Conservation (phyloP, 352 stramenopile genomes). For the Phytopythium boreale region DNA sequence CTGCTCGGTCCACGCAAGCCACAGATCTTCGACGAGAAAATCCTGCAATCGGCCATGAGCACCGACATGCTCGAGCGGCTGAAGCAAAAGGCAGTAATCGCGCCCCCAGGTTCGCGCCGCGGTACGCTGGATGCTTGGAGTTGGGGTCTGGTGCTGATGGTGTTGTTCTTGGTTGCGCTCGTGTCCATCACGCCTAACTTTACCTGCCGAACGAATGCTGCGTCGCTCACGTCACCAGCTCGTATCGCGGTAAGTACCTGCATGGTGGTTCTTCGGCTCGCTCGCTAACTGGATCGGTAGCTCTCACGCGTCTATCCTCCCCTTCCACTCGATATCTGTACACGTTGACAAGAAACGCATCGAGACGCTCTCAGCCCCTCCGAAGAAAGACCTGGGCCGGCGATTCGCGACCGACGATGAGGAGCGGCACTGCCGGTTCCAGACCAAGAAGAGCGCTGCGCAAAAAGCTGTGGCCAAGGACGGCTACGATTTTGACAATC, state of each 20-base stretch:
- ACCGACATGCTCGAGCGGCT: slow-evolving; percentile 44
- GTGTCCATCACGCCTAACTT: not conserved
- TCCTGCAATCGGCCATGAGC: slow-evolving; percentile 45
- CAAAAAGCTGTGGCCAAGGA: slow-evolving; percentile 18
- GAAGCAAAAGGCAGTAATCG: slow-evolving; percentile 39
- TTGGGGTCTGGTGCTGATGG: slow-evolving; percentile 3
- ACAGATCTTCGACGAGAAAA: slow-evolving; percentile 50
- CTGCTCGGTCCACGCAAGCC: slow-evolving; percentile 58
- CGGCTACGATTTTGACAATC: slow-evolving; percentile 16
- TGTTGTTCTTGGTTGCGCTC: not conserved
- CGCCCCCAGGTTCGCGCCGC: slow-evolving; percentile 33
- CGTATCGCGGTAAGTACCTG: not conserved
- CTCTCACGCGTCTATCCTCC: not conserved
- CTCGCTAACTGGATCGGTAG: not conserved
- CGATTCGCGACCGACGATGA: slow-evolving; percentile 76
- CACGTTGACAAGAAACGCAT: slow-evolving; percentile 47
- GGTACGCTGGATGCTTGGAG: not conserved
- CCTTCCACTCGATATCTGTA: not conserved
- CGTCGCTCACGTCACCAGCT: not conserved
- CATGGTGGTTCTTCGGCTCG: no score
- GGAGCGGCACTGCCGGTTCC: slow-evolving; percentile 70
- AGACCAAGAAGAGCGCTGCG: slow-evolving; percentile 21
- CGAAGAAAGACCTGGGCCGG: slow-evolving; percentile 30
- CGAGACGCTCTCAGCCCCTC: slow-evolving; percentile 51
- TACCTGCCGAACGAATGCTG: not conserved